Percentiles rank a stretch among this genome's conserved stretches.
phyloP scores from a whole-genome alignment of 2,329 filamentous ascomycete species.

The Magnaporthales sp. region DNA sequence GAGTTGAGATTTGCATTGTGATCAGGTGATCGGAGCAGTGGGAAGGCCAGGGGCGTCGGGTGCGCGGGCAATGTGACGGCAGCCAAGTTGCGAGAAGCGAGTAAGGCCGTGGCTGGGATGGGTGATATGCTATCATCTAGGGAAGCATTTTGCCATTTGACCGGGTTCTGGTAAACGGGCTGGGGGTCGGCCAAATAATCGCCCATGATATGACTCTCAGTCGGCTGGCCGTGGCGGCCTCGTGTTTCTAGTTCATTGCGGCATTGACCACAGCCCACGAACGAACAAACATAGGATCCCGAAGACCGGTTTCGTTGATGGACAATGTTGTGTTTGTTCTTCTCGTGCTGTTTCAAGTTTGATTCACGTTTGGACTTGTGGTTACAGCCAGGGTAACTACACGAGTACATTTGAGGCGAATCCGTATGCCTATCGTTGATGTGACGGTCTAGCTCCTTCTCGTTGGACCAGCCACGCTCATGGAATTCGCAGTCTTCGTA shows the following conservation, averaged over 20 bases:
- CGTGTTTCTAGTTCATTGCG: background rate
- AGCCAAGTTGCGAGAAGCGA: background rate
- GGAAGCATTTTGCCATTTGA: background rate
- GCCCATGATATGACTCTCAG: background rate
- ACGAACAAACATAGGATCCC: background rate
- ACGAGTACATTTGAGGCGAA: slow-evolving; percentile 56
- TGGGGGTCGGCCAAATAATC: background rate
- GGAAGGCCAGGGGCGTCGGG: background rate
- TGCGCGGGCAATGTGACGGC: background rate
- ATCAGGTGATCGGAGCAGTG: background rate
- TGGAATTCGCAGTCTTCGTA: slow-evolving; percentile 59
- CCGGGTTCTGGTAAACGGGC: background rate
- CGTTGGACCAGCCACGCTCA: slow-evolving; percentile 64
- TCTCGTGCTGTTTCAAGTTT: slow-evolving; percentile 83
- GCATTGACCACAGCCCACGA: background rate
- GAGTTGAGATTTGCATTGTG: background rate
- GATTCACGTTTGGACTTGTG: slow-evolving; percentile 71
- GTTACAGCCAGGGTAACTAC: slow-evolving; percentile 54
- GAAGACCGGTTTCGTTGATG: slow-evolving; percentile 67
- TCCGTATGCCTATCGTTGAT: slow-evolving; percentile 68
- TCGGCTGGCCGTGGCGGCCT: background rate
- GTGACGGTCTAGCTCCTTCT: slow-evolving; percentile 71
- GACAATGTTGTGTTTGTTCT: slow-evolving; percentile 66
- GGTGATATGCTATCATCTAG: background rate
- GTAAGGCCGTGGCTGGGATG: background rate